Percentiles rank a stretch among this genome's conserved stretches.
Conservation (phyloP, 345 rosid species). For the Hibiscus tridactylites region DNA sequence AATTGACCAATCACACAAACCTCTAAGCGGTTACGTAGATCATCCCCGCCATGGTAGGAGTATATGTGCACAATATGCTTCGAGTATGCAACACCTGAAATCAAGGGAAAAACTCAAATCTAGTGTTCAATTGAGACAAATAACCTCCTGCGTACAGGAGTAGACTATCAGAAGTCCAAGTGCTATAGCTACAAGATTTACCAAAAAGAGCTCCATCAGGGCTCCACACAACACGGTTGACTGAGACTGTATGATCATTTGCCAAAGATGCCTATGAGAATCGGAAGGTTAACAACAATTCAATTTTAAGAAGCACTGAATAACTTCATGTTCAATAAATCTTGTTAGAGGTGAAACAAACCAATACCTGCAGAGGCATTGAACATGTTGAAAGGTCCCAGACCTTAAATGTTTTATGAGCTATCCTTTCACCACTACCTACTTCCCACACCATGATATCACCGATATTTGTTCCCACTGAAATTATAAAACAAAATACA, state of each 20-base stretch:
- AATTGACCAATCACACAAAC: constrained; percentile 30
- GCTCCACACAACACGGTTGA: constrained; percentile 85
- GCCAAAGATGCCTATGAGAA: constrained; percentile 46
- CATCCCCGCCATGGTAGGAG: constrained; percentile 55
- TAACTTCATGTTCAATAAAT: constrained; percentile 11
- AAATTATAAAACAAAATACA: constrained; percentile 18
- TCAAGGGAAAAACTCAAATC: constrained; percentile 13
- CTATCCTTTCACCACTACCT: constrained; percentile 58
- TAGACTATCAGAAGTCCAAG: constrained; percentile 1
- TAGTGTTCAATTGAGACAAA: background rate
- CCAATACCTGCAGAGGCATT: constrained; percentile 52
- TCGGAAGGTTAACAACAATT: constrained; percentile 5
- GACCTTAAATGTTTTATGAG: constrained; percentile 48
- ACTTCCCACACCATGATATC: constrained; percentile 69
- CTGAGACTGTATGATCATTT: constrained; percentile 48
- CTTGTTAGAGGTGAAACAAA: constrained; percentile 6
- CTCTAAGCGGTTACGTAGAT: constrained; percentile 61
- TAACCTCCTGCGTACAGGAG: background rate
- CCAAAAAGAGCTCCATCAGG: constrained; percentile 87
- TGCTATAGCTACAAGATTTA: constrained; percentile 17
- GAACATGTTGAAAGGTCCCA: constrained; percentile 56
- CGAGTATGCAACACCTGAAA: constrained; percentile 83
- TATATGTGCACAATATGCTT: constrained; percentile 73
- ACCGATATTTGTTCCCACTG: constrained; percentile 82
- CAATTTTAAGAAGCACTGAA: background rate